Conservation (phyloP, 2,329 filamentous ascomycete species). For the Verticillium alfalfae region DNA sequence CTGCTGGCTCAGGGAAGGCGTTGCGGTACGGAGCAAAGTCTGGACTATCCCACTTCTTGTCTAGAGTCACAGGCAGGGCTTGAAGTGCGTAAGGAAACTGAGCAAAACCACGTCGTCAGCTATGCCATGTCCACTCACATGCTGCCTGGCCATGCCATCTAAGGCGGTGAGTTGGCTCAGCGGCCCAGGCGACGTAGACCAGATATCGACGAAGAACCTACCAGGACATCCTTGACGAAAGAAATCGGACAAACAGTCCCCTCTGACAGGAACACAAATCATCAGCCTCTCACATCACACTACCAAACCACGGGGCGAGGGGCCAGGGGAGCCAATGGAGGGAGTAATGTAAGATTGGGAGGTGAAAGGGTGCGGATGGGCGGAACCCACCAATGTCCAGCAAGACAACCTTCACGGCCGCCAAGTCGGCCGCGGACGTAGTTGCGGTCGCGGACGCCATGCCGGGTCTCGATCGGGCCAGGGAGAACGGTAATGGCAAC, state of each 20-base stretch:
- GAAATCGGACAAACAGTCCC: conserved; percentile 79
- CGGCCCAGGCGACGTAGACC: conserved; percentile 5
- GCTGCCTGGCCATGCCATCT: neutral
- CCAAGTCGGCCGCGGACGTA: conserved; percentile 16
- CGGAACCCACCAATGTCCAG: conserved; percentile 52
- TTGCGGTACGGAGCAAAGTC: conserved; percentile 62
- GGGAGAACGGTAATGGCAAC: neutral
- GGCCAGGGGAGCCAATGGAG: neutral
- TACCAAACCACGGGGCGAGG: conserved; percentile 1
- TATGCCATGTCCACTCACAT: neutral
- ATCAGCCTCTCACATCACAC: conserved; percentile 3
- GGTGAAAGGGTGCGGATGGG: conserved; percentile 3
- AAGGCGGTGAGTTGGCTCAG: neutral
- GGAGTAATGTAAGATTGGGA: conserved; percentile 2
- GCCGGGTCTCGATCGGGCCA: neutral
- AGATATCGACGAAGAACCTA: conserved; percentile 37
- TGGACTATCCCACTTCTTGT: conserved; percentile 60
- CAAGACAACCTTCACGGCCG: conserved; percentile 39
- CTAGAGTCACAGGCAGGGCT: conserved; percentile 58
- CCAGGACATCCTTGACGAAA: conserved; percentile 77
- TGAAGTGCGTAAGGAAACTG: conserved; percentile 75
- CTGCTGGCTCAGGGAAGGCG: conserved; percentile 64
- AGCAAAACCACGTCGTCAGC: neutral
- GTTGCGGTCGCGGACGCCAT: neutral
- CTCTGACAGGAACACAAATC: conserved; percentile 42